phyloP scores from a whole-genome alignment of 2,329 filamentous ascomycete species.

The Pestalotiopsis sp. region DNA sequence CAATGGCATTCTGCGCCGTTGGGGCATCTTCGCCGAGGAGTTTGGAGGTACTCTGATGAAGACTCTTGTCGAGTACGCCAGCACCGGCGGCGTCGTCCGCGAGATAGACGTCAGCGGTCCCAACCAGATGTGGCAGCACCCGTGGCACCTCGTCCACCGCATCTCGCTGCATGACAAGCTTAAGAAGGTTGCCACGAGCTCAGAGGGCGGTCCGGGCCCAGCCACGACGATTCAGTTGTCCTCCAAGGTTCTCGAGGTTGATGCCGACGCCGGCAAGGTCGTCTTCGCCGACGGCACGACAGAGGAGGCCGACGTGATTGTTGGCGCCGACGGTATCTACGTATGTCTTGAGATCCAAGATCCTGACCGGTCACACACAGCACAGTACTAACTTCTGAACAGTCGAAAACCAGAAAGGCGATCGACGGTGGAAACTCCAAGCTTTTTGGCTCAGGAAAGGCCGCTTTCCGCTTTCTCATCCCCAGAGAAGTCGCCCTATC shows the following conservation, averaged over 20 bases:
- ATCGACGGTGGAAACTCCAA: conserved; percentile 38
- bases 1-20: conserved; percentile 54
- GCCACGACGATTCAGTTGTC: conserved; percentile 37
- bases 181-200: conserved; percentile 45
- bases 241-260: conserved; percentile 24
- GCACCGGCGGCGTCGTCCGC: conserved; percentile 22
- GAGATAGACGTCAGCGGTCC: conserved; percentile 36
- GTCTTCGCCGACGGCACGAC: conserved; percentile 22
- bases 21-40: conserved; percentile 39
- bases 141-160: conserved; percentile 56
- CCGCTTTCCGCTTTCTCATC: conserved; percentile 60
- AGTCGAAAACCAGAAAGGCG: conserved; percentile 40
- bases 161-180: conserved; percentile 54
- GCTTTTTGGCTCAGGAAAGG: conserved; percentile 53
- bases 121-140: conserved; percentile 52
- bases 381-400: background rate
- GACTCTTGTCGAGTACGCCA: conserved; percentile 22
- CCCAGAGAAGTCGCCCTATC: conserved; percentile 34
- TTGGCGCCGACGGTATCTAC: conserved; percentile 29
- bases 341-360: conserved; percentile 14
- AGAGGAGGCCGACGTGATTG: conserved; percentile 24
- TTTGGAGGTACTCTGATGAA: conserved; percentile 37
- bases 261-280: conserved; percentile 21
- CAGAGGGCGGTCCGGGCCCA: conserved; percentile 33
- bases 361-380: background rate